A percentile compares a stretch with the other conserved stretches of the same genome.
Conservation (phyloP, 1,284 basidiomycete genomes). For the Ceratobasidium sp. region DNA sequence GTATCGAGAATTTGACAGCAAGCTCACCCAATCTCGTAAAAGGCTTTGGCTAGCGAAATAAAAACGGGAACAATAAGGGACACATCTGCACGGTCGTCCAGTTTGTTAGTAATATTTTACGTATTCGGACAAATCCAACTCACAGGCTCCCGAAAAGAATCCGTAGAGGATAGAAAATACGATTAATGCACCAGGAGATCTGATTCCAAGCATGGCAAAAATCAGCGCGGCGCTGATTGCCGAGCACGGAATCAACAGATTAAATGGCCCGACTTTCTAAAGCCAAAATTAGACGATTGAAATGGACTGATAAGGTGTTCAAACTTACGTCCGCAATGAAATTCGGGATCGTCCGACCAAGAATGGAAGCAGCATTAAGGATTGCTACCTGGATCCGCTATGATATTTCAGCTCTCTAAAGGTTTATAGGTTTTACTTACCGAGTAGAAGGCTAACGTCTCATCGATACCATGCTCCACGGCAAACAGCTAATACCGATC, state of each 20-base stretch:
- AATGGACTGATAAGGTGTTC: not conserved
- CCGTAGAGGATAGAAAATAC: constrained; percentile 43
- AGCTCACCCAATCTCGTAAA: constrained; percentile 40
- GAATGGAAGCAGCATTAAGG: constrained; percentile 39
- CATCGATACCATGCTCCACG: constrained; percentile 18
- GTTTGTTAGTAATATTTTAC: not conserved
- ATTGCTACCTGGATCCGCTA: constrained; percentile 30
- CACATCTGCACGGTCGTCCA: constrained; percentile 3
- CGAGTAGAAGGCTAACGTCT: constrained; percentile 37
- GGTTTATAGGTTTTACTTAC: constrained; percentile 15
- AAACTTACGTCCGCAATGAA: constrained; percentile 21
- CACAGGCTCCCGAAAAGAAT: constrained; percentile 42
- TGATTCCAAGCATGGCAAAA: constrained; percentile 41
- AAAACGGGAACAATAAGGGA: constrained; percentile 30
- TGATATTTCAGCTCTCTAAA: not conserved
- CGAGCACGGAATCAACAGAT: constrained; percentile 37
- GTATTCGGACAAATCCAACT: not conserved
- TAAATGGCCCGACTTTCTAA: constrained; percentile 40
- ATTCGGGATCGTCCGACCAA: constrained; percentile 38
- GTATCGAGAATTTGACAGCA: not conserved
- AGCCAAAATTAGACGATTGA: constrained; percentile 17
- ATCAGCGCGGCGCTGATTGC: constrained; percentile 23
- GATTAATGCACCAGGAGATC: constrained; percentile 30
- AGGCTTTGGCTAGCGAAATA: constrained; percentile 17
- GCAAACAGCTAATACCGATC: constrained; percentile 36